Conservation (phyloP, 2,329 filamentous ascomycete genomes). For the Arachnomyces sp. region DNA sequence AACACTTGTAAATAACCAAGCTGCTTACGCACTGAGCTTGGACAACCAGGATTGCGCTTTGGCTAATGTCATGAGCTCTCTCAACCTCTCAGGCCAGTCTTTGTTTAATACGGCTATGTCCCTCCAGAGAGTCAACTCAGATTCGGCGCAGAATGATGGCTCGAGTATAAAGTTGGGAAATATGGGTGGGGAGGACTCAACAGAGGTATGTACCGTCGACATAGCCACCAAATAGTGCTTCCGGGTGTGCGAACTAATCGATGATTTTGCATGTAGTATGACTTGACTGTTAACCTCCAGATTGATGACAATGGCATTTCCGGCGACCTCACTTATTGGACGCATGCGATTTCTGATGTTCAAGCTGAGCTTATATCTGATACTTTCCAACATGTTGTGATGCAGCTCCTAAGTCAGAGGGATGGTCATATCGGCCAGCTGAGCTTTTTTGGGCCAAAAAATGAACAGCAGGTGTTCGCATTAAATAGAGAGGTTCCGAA, state of each 20-base stretch:
- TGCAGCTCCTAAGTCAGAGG: background rate
- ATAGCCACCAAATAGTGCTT: constrained; percentile 25
- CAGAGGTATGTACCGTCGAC: constrained; percentile 10
- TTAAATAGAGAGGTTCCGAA: constrained; percentile 1
- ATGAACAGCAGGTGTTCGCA: background rate
- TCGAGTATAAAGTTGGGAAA: constrained; percentile 10
- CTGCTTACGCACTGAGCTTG: constrained; percentile 11
- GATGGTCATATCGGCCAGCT: background rate
- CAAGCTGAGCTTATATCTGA: background rate
- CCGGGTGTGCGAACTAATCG: no score
- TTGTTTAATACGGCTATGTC: constrained; percentile 14
- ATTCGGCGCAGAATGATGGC: constrained; percentile 7
- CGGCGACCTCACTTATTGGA: no score
- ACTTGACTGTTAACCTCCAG: constrained; percentile 1
- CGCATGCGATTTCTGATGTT: background rate
- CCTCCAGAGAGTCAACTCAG: constrained; percentile 10
- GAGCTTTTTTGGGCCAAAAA: background rate
- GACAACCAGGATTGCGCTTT: constrained; percentile 12
- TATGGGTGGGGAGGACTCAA: constrained; percentile 10
- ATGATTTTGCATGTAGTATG: no score
- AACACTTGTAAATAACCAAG: constrained; percentile 10
- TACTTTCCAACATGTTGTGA: background rate
- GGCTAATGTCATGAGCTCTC: constrained; percentile 10
- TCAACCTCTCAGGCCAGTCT: constrained; percentile 9
- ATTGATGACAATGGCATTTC: background rate